phyloP scores from a whole-genome alignment of 495 filamentous ascomycete genomes.

The Chaetomidium leptoderma region DNA sequence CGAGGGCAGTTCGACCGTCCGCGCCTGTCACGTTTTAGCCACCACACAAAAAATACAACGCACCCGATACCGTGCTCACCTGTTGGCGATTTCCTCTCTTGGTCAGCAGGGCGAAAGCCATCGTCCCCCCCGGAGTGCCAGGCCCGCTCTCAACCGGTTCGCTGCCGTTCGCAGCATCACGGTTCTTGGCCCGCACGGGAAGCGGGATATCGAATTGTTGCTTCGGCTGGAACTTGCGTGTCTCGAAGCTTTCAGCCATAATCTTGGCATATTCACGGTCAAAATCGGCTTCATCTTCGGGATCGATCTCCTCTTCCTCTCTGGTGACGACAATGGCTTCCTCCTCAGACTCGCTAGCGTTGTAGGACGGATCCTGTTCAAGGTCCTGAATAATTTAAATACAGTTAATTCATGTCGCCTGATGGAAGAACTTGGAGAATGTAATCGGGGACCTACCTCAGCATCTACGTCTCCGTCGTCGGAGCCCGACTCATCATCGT shows the following conservation, averaged over 20 bases:
- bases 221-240: conserved; percentile 90
- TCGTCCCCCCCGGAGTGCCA: conserved; percentile 44
- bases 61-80: conserved; percentile 48
- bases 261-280: conserved; percentile 97
- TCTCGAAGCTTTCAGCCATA: conserved; percentile 95
- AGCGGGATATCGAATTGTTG: conserved; percentile 91
- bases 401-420: conserved; percentile 12
- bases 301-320: conserved; percentile 85
- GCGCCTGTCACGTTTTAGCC: conserved; percentile 56
- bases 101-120: conserved; percentile 94
- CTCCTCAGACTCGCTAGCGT: conserved; percentile 62
- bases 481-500: conserved; percentile 36
- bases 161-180: conserved; percentile 43
- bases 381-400: conserved; percentile 37
- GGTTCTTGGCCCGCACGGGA: conserved; percentile 72
- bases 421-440: no score
- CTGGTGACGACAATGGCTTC: conserved; percentile 88
- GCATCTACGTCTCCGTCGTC: conserved; percentile 51
- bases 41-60: neutral
- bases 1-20: conserved; percentile 88
- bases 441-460: conserved; percentile 33
- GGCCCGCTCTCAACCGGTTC: conserved; percentile 42
- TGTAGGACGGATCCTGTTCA: conserved; percentile 43
- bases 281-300: conserved; percentile 93
- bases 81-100: conserved; percentile 95